These are phyloP conservation scores for Beauveria varroae DNA, from an alignment of 2,329 filamentous ascomycete genomes.

Conservation along the genomic window DNA sequence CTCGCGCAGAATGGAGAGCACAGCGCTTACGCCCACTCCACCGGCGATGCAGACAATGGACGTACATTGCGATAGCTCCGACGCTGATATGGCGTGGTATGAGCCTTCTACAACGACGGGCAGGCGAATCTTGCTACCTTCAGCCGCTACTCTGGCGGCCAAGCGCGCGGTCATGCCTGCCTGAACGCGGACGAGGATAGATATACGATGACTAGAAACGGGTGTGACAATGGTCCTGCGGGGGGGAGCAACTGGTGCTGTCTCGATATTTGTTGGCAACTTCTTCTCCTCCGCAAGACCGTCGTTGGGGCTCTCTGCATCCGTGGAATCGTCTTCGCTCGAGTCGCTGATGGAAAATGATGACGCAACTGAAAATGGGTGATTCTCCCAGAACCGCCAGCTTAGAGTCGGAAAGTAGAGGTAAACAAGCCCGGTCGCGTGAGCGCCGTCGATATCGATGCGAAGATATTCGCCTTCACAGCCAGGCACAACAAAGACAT, in stretches of 20 bases:
- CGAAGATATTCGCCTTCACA: conserved; percentile 24
- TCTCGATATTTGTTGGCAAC: not conserved
- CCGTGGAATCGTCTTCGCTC: not conserved
- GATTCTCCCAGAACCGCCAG: conserved; percentile 30
- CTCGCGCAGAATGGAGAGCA: conserved; percentile 20
- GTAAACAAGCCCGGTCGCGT: conserved; percentile 24
- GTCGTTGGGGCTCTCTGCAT: not conserved
- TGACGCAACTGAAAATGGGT: conserved; percentile 26
- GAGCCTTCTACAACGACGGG: conserved; percentile 22
- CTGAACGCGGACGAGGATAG: conserved; percentile 19
- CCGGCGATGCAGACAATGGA: conserved; percentile 24
- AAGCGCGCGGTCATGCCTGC: conserved; percentile 19
- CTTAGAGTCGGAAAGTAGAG: conserved; percentile 27
- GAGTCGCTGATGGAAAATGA: not conserved
- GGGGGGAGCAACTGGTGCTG: not conserved
- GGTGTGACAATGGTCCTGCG: not conserved
- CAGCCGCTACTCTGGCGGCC: conserved; percentile 5
- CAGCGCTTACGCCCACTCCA: conserved; percentile 25
- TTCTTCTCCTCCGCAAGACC: not conserved
- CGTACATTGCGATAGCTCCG: conserved; percentile 19
- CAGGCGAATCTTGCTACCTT: conserved; percentile 11
- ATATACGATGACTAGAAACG: conserved; percentile 7
- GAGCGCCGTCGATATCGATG: conserved; percentile 21
- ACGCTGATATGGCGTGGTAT: conserved; percentile 17
- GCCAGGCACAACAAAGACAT: conserved; percentile 18